Evolutionary conservation across 2,329 filamentous ascomycete genomes (phyloP), one percentile per base, ranked within the genome.

Genomic region (Pseudogymnoascus sp.): DNA sequence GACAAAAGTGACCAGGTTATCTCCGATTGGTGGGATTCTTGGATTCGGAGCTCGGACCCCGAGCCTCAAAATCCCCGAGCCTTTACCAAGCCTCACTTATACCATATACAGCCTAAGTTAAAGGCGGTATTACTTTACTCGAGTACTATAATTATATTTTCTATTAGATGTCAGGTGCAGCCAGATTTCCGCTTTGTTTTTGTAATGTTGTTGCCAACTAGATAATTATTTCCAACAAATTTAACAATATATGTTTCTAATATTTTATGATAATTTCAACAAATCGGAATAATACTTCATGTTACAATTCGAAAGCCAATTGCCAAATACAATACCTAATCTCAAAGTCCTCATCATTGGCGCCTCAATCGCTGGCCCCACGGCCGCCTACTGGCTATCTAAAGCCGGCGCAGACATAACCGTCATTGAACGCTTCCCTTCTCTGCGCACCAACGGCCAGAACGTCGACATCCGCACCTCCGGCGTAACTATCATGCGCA

Each of bases 391-490:
- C 71, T 80, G 79, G 73, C 78, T 85, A 16, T 73, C 79, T 1
- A 73, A 73, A 48, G 64, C 72, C 11, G 73, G 75, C 48, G 71
- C 75, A 62, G 66, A 69, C 43, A 71, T 79, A 60, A 76, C 75
- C 2, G 64, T 80, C 36, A 69, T 80, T 36, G 79, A 80, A 65
- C 75, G 78, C 2, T 75, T 67, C 25, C 71, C 75, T 6, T 54
- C 61, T 0, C 71, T 84, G 0, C 78, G 83, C 3, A 72, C 77
- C 1, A 75, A 75, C 0, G 83, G 83, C 0, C 77, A 80, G 4
- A 61, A 61, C 28, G 13, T 63, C 21, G 45, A 51, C 61, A 74
- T 78, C 39, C 75, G 76, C 64, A 75, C 72, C 13, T 69, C 69
- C 1, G 76, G 75, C 1, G 74, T 78, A 6, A 70, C 72, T 1